Conservation (phyloP, 2,329 filamentous ascomycete genomes). For the Camillea tinctor region DNA sequence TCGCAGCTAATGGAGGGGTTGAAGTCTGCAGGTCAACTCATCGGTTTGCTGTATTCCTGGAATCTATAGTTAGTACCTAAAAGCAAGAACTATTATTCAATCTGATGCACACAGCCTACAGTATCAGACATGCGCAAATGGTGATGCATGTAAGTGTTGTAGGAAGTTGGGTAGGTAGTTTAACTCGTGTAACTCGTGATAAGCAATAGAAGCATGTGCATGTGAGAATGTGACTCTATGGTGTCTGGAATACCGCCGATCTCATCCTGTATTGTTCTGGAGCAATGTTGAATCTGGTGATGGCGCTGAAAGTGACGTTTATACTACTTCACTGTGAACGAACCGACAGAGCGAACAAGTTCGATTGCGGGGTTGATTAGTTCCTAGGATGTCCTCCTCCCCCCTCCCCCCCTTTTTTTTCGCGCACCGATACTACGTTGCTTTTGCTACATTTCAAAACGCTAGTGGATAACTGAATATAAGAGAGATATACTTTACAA, state of each 20-base stretch:
- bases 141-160: no score
- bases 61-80: background rate
- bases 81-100: no score
- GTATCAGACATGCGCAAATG: no score
- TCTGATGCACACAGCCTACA: no score
- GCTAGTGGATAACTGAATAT: background rate
- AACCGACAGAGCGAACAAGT: background rate
- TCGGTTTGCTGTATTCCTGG: background rate
- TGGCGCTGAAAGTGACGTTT: background rate
- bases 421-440: constrained; percentile 1
- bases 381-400: background rate
- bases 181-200: background rate
- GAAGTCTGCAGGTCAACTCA: background rate
- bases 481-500: background rate
- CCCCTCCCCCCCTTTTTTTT: background rate
- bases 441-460: background rate
- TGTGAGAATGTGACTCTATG: background rate
- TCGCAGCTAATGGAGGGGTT: background rate
- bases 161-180: background rate
- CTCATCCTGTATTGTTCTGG: background rate
- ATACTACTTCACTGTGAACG: background rate
- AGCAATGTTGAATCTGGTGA: background rate
- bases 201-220: background rate
- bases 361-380: background rate
- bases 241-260: background rate